Conservation (phyloP, 805 yeast species). For the Metschnikowia chrysomelidarum region DNA sequence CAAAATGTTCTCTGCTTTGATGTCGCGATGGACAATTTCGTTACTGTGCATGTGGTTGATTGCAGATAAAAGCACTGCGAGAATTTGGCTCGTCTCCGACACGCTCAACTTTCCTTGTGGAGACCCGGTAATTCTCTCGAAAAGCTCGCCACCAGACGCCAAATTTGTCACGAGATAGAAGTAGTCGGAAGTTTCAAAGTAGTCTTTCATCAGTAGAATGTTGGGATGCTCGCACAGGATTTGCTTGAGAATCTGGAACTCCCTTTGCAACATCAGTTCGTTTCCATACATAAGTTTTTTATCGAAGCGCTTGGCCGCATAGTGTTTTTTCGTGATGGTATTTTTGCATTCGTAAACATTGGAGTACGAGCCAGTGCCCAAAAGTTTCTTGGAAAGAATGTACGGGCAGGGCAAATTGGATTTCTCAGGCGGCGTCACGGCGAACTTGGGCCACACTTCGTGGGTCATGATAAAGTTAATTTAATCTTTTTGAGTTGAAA, state of each 20-base stretch:
- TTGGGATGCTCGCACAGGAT: conserved; percentile 51
- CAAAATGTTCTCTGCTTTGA: conserved; percentile 70
- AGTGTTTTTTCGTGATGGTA: conserved; percentile 38
- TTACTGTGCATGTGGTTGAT: conserved; percentile 56
- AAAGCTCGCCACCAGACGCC: conserved; percentile 68
- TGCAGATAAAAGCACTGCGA: conserved; percentile 51
- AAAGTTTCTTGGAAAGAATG: conserved; percentile 25
- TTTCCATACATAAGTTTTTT: conserved; percentile 52
- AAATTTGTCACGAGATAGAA: conserved; percentile 61
- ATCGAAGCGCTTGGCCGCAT: conserved; percentile 54
- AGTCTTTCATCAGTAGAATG: conserved; percentile 61
- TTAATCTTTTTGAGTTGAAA: neutral
- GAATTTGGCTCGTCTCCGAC: conserved; percentile 47
- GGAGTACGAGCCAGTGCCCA: conserved; percentile 46
- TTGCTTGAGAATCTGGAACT: conserved; percentile 53
- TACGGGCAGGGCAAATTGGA: conserved; percentile 30
- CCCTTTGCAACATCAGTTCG: conserved; percentile 55
- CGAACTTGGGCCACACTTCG: conserved; percentile 26
- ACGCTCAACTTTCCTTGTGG: conserved; percentile 43
- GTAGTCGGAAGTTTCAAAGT: conserved; percentile 62
- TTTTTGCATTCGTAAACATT: conserved; percentile 50
- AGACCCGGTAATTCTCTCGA: conserved; percentile 49
- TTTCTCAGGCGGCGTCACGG: conserved; percentile 13
- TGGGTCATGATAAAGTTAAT: conserved; percentile 7
- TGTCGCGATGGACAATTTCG: conserved; percentile 65